Evolutionary conservation across 2,329 filamentous ascomycete species (phyloP).

Genomic region (Aspergillus niger): DNA sequence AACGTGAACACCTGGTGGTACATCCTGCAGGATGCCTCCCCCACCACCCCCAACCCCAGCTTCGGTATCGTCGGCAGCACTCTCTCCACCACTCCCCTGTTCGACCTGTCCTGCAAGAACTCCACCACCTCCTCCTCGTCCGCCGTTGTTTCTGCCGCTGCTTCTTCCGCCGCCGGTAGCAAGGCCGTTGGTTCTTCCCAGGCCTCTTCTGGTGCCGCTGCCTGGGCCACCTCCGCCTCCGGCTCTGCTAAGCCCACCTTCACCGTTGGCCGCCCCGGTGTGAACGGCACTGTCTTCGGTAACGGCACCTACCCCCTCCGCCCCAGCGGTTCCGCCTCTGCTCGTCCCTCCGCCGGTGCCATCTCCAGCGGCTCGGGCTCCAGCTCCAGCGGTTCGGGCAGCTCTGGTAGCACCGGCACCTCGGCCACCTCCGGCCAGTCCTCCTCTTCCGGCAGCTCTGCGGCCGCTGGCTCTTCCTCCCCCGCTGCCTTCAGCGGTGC

Average conservation of each 20-base stretch:
- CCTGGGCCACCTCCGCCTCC: neutral
- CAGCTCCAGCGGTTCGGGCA: slow-evolving; percentile 11
- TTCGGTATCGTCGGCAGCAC: slow-evolving; percentile 42
- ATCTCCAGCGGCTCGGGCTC: slow-evolving; percentile 2
- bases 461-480: slow-evolving; percentile 10
- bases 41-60: slow-evolving; percentile 37
- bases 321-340: slow-evolving; percentile 5
- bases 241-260: slow-evolving; percentile 8
- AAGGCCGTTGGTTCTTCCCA: neutral
- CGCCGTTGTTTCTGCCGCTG: slow-evolving; percentile 13
- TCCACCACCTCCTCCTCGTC: slow-evolving; percentile 25
- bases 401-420: slow-evolving; percentile 15
- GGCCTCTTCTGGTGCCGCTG: slow-evolving; percentile 24
- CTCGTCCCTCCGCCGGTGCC: slow-evolving; percentile 1
- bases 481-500: slow-evolving; percentile 11
- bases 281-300: slow-evolving; percentile 16
- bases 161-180: slow-evolving; percentile 4
- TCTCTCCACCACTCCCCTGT: slow-evolving; percentile 41
- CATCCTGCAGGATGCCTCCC: slow-evolving; percentile 40
- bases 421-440: slow-evolving; percentile 8
- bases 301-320: slow-evolving; percentile 4
- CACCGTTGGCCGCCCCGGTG: slow-evolving; percentile 5
- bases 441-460: slow-evolving; percentile 13
- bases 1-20: slow-evolving; percentile 49
- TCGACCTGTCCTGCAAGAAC: slow-evolving; percentile 38